phyloP scores from a whole-genome alignment of 345 rosid species.

The Populus davidiana region DNA sequence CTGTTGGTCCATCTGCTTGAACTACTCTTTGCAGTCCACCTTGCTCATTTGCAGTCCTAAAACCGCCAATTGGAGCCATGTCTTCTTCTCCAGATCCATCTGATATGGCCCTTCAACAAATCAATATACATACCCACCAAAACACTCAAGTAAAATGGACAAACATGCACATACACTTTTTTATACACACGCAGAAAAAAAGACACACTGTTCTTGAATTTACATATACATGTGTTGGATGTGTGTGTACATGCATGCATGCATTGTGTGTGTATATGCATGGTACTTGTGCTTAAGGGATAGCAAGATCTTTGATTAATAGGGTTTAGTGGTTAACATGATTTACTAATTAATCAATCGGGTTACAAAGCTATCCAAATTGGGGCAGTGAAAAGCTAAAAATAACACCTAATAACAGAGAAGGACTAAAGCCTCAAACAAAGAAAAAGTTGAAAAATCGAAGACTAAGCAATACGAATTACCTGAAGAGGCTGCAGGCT shows the following conservation, averaged over 20 bases:
- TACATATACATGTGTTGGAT: background rate
- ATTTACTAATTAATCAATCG: background rate
- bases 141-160: background rate
- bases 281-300: background rate
- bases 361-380: conserved; percentile 7
- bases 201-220: background rate
- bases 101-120: conserved; percentile 37
- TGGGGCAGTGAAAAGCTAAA: background rate
- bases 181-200: background rate
- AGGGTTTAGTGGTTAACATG: conserved; percentile 1
- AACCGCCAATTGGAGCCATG: conserved; percentile 40
- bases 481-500: conserved; percentile 84
- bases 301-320: background rate
- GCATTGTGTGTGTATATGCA: background rate
- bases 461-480: conserved; percentile 32
- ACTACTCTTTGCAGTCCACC: conserved; percentile 35
- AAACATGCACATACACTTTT: background rate
- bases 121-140: background rate
- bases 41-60: conserved; percentile 23
- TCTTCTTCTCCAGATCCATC: conserved; percentile 86
- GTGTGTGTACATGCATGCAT: background rate
- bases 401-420: background rate
- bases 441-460: conserved; percentile 10
- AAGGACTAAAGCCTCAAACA: background rate
- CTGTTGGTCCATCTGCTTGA: conserved; percentile 31